These are phyloP conservation scores for Athelia psychrophila DNA, from an alignment of 1,284 basidiomycete genomes.

Conservation along the genomic window DNA sequence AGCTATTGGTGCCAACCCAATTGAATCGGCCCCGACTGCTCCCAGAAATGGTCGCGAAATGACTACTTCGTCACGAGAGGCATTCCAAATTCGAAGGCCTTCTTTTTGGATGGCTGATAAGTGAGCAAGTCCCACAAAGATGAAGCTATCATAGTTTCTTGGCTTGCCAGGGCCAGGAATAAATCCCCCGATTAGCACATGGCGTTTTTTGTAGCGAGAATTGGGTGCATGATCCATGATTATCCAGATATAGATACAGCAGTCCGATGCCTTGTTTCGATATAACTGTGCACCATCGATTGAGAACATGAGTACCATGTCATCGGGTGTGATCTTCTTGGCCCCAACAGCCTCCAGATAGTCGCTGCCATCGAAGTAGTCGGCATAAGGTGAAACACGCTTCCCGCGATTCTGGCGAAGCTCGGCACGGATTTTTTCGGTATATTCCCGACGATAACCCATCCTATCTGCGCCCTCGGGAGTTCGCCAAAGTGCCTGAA, in stretches of 20 bases:
- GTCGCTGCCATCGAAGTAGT: slow-evolving; percentile 11
- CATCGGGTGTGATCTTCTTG: slow-evolving; percentile 7
- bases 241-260: slow-evolving; percentile 20
- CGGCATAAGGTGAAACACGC: slow-evolving; percentile 4
- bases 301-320: slow-evolving; percentile 14
- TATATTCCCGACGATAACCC: slow-evolving; percentile 6
- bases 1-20: slow-evolving; percentile 23
- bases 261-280: slow-evolving; percentile 14
- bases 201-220: slow-evolving; percentile 18
- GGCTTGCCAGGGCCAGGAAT: slow-evolving; percentile 29
- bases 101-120: slow-evolving; percentile 21
- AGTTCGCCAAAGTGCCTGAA: slow-evolving; percentile 13
- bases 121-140: slow-evolving; percentile 22
- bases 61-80: slow-evolving; percentile 5
- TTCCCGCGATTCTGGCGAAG: slow-evolving; percentile 1
- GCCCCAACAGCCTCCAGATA: slow-evolving; percentile 7
- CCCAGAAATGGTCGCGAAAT: slow-evolving; percentile 13
- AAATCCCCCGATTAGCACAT: slow-evolving; percentile 21
- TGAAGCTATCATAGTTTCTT: slow-evolving; percentile 23
- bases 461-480: slow-evolving; percentile 8
- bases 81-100: slow-evolving; percentile 19
- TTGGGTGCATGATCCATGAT: slow-evolving; percentile 17
- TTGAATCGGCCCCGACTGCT: slow-evolving; percentile 16
- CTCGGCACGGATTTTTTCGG: neutral
- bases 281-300: slow-evolving; percentile 22